These are phyloP conservation scores for Spinellus fusiger DNA, from an alignment of 192 early-diverging fungal genomes.

Conservation along the genomic window DNA sequence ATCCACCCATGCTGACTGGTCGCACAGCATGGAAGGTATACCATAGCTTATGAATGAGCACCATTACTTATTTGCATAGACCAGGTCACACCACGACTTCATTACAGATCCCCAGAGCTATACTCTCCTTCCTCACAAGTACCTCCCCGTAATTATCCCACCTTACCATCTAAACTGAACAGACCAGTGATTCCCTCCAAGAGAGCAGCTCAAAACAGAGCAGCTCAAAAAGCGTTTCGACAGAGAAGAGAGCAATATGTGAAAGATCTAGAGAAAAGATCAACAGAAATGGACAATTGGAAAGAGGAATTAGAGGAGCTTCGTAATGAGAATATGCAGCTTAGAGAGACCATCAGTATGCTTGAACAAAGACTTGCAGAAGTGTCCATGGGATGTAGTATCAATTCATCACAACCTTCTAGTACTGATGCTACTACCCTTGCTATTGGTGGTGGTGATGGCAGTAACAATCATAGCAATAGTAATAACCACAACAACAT, in stretches of 20 bases:
- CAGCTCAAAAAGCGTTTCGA: conserved; percentile 86
- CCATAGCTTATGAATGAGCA: background rate
- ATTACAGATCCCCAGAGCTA: background rate
- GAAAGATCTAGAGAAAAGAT: conserved; percentile 68
- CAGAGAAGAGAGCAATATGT: conserved; percentile 82
- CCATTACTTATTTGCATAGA: background rate
- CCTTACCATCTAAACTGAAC: background rate
- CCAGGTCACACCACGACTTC: background rate
- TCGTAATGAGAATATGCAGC: conserved; percentile 17
- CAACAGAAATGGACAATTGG: conserved; percentile 49
- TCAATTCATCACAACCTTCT: no score
- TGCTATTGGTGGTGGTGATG: background rate
- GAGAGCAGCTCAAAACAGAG: conserved; percentile 85
- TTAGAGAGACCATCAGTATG: background rate
- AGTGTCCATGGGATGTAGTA: background rate
- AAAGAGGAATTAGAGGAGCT: conserved; percentile 21
- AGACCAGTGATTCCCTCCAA: conserved; percentile 40
- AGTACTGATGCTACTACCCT: no score
- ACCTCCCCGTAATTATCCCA: background rate
- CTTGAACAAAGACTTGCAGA: conserved; percentile 7
- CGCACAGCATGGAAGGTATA: background rate
- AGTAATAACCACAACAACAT: background rate
- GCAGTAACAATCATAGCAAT: background rate
- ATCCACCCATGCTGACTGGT: background rate
- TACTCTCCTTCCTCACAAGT: background rate